These are phyloP conservation scores for Trypanosoma mega DNA, from an alignment of 208 protist genomes.

Conservation along the genomic window DNA sequence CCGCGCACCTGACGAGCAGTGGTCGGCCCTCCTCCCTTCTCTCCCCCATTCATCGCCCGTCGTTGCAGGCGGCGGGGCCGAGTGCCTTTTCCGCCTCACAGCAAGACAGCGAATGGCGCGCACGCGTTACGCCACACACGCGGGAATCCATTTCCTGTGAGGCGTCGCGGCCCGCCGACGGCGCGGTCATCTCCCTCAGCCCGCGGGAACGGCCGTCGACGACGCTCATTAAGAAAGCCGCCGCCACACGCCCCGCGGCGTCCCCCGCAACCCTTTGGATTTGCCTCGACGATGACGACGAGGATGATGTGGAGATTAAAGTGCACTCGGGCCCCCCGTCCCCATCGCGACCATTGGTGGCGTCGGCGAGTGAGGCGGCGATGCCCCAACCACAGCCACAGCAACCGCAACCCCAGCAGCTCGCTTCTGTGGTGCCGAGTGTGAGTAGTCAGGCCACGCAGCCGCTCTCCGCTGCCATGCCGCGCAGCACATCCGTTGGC, in stretches of 20 bases:
- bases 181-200: conserved; percentile 9
- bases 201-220: conserved; percentile 36
- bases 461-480: background rate
- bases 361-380: background rate
- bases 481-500: background rate
- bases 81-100: background rate
- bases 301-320: conserved; percentile 34
- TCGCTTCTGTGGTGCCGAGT: background rate
- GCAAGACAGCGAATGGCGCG: background rate
- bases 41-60: background rate
- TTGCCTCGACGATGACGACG: conserved; percentile 65
- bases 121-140: background rate
- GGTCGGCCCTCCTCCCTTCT: background rate
- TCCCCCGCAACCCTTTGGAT: conserved; percentile 78
- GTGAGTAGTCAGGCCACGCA: background rate
- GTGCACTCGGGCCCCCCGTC: conserved; percentile 5
- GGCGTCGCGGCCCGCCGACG: conserved; percentile 2
- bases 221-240: conserved; percentile 51
- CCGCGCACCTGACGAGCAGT: conserved; percentile 3
- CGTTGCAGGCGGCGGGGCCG: too few species aligned
- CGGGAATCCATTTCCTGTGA: conserved; percentile 1
- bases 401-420: too few species aligned
- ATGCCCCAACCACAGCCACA: too few species aligned
- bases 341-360: background rate
- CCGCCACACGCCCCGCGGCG: conserved; percentile 46